Evolutionary conservation across 1,139 yeast species (phyloP).

Genomic region (Candida smagusa): DNA sequence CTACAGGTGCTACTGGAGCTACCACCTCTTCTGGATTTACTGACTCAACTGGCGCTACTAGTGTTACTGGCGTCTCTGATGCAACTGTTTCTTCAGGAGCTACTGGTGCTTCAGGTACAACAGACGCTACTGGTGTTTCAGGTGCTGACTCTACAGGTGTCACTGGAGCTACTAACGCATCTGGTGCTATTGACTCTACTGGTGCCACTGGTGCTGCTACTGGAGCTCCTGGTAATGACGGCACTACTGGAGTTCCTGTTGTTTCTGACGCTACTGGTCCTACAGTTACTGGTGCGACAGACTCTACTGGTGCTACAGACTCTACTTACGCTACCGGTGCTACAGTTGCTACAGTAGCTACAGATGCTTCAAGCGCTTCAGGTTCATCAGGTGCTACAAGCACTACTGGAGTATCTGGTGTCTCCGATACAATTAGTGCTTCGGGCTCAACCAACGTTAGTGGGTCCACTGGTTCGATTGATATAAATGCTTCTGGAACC

Average conservation of each 20-base stretch:
- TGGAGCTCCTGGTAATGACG: neutral
- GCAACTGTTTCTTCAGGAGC: neutral
- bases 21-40: neutral
- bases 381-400: too few relatives aligned
- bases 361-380: constrained; percentile 27
- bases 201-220: neutral
- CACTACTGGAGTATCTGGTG: constrained; percentile 40
- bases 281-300: neutral
- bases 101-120: neutral
- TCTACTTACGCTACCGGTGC: too few relatives aligned
- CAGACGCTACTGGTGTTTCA: neutral
- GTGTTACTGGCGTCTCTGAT: neutral
- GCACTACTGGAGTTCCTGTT: neutral
- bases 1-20: neutral
- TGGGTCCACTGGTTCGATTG: too few relatives aligned
- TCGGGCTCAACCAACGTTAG: constrained; percentile 33
- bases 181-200: neutral
- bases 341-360: constrained; percentile 27
- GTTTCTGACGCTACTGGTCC: neutral
- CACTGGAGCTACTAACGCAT: neutral
- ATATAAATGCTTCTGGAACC: too few relatives aligned
- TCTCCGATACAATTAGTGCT: constrained; percentile 26
- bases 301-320: neutral
- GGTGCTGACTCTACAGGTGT: too few relatives aligned
- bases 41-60: neutral